Evolutionary conservation across 208 protist genomes (phyloP).

Genomic region (Leishmania martiniquensis): DNA sequence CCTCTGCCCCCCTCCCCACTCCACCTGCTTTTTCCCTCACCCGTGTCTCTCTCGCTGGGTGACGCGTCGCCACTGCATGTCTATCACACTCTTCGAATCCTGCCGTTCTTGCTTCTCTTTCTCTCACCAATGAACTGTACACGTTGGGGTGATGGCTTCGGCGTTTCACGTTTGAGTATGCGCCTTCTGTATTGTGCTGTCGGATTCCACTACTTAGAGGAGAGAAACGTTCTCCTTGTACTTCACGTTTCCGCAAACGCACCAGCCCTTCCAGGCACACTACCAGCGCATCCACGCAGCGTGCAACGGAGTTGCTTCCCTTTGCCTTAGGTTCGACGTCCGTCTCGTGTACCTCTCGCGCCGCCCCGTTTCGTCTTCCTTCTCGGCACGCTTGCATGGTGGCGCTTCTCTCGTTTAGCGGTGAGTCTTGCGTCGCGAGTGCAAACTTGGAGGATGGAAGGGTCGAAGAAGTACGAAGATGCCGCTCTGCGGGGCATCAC

Average conservation of each 20-base stretch:
- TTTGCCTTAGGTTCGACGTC: background rate
- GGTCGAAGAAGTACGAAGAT: slow-evolving; percentile 25
- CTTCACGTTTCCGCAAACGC: background rate
- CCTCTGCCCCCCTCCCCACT: background rate
- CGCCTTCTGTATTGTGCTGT: background rate
- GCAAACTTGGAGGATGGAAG: slow-evolving; percentile 19
- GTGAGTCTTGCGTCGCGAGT: background rate
- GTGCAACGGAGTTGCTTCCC: background rate
- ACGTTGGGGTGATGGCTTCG: background rate
- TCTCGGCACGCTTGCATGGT: background rate
- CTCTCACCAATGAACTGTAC: background rate
- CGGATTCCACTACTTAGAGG: background rate
- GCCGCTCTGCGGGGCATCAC: slow-evolving; percentile 15
- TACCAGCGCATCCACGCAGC: background rate
- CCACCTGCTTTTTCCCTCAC: background rate
- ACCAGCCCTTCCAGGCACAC: background rate
- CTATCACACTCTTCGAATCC: background rate
- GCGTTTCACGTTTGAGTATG: background rate
- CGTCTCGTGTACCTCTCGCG: background rate
- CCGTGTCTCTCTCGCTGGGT: background rate
- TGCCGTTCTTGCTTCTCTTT: background rate
- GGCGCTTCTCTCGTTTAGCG: background rate
- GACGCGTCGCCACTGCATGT: background rate
- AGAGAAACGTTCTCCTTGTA: slow-evolving; percentile 6
- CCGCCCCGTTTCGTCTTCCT: background rate